Percentiles rank a stretch among this genome's conserved stretches.
Evolutionary conservation across 2,329 filamentous ascomycete species (phyloP).

Genomic region (Fusarium anthophilum): DNA sequence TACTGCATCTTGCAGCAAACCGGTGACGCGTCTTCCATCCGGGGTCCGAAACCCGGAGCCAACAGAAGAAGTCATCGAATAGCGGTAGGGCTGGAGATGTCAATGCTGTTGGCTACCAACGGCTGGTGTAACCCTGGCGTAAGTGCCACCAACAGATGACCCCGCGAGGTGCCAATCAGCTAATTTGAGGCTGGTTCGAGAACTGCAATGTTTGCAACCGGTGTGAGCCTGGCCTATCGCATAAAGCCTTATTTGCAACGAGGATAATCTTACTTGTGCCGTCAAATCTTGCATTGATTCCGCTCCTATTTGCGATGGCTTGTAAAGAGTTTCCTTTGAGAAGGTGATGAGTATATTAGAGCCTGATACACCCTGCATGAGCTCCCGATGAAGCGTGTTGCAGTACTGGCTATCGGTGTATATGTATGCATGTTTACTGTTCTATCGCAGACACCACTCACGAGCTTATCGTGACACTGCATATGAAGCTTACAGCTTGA

Average conservation of each 20-base stretch:
- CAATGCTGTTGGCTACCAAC: not conserved
- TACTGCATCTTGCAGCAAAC: not conserved
- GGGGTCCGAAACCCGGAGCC: not conserved
- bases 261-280: not conserved
- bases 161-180: not conserved
- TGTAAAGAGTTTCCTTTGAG: not conserved
- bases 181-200: not conserved
- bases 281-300: no score
- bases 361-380: no score
- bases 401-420: fast-evolving
- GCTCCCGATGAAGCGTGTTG: not conserved
- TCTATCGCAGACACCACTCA: not conserved
- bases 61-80: not conserved
- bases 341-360: not conserved
- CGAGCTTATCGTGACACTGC: not conserved
- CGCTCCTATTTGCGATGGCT: no score
- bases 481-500: not conserved
- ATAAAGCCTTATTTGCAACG: not conserved
- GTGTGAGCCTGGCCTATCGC: no score
- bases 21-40: not conserved
- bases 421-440: not conserved
- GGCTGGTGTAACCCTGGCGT: not conserved
- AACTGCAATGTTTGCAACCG: not conserved
- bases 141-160: not conserved
- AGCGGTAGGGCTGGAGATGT: not conserved